Base-by-base conservation (phyloP, 2,329 filamentous ascomycete species). In the Purpureocillium takamizusanense region DNA sequence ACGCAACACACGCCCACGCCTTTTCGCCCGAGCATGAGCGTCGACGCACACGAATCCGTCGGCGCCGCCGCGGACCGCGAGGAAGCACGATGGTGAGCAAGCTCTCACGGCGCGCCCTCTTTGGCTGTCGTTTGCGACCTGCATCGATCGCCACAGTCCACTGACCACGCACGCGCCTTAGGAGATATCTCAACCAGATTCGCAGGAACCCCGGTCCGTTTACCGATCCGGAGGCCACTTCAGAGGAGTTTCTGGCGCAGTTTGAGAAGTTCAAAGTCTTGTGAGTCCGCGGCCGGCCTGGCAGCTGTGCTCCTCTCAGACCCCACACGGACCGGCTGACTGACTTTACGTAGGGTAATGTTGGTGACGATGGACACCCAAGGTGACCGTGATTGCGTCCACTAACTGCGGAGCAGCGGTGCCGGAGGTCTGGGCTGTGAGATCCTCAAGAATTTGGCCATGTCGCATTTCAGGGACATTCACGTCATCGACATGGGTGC, bases 401-500 rank as follows among this genome's bases (percentile, higher is more conserved):
- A 36, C 12, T 31, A 14, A 37, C 29, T 8, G 17, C 7, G 21
- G 53, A 10, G 12, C 12, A 95, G 89, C 49, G 92, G 92, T 41
- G 92, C 92, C 42, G 92, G 92, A 45, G 92, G 92, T 10, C 65
- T 98, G 42, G 92, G 92, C 48, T 98, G 92, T 53, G 92, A 98
- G 59, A 94, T 98, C 33, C 69, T 98, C 37, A 98, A 98, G 69
- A 87, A 98, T 54, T 74, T 98, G 27, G 92, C 92, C 31, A 74
- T 98, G 37, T 95, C 90, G 2, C 88, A 89, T 21, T 98, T 98
- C 69, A 94, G 85, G 61, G 79, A 95, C 54, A 95, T 98, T 49
- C 88, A 98, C 67, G 92, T 98, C 42, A 97, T 98, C 52, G 92
- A 98, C 65, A 98, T 98, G 92, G 86, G 84, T 83, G 63, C 42